These are phyloP conservation scores for Erodium maritimum DNA, from an alignment of 345 rosid species.

Conservation along the genomic window DNA sequence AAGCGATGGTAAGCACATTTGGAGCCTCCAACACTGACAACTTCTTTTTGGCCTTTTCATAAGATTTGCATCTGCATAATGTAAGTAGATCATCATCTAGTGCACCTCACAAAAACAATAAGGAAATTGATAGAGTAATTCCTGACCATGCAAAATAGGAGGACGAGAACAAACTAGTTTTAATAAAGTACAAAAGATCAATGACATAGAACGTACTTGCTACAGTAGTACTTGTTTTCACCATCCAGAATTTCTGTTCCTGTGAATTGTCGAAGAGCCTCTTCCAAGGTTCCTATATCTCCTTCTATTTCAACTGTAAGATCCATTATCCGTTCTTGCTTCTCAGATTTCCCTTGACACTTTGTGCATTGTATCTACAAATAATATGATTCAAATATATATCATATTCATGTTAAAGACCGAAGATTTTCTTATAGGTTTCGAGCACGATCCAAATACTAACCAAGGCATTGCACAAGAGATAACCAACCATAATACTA, in stretches of 20 bases:
- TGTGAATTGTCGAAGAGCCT: conserved; percentile 75
- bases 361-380: conserved; percentile 78
- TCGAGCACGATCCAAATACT: not conserved
- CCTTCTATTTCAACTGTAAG: conserved; percentile 94
- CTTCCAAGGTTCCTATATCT: conserved; percentile 75
- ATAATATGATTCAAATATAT: conserved; percentile 3
- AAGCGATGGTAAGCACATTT: conserved; percentile 87
- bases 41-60: conserved; percentile 85
- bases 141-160: not conserved
- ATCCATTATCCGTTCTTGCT: conserved; percentile 94
- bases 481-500: not conserved
- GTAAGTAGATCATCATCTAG: not conserved
- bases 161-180: not conserved
- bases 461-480: not conserved
- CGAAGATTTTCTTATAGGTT: not conserved
- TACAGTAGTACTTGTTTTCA: conserved; percentile 82
- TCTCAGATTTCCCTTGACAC: conserved; percentile 75
- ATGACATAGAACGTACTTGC: conserved; percentile 37
- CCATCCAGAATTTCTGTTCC: conserved; percentile 88
- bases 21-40: conserved; percentile 78
- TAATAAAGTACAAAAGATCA: not conserved
- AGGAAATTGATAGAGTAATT: not conserved
- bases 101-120: not conserved
- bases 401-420: conserved; percentile 2
- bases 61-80: conserved; percentile 59